These are phyloP conservation scores for Microsporum ferrugineum DNA, from an alignment of 2,329 filamentous ascomycete species.

Conservation along the genomic window DNA sequence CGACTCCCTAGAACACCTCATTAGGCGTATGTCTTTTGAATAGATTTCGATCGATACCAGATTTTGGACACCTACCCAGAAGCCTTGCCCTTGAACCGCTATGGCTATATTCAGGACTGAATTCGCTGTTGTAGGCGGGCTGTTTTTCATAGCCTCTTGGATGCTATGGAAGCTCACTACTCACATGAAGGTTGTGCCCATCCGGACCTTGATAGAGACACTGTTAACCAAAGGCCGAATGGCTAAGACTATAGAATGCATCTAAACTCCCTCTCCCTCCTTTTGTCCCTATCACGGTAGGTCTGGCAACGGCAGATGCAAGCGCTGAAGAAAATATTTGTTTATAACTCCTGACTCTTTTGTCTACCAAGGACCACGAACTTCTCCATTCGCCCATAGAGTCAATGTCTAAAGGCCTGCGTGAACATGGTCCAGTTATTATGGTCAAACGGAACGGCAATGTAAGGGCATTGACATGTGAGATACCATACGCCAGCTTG, in stretches of 20 bases:
- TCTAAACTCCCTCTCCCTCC: not conserved
- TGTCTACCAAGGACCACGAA: not conserved
- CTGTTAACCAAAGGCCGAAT: not conserved
- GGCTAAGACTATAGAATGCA: not conserved
- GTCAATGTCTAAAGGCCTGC: not conserved
- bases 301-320: not conserved
- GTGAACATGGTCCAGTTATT: not conserved
- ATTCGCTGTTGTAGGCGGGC: not conserved
- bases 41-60: no score
- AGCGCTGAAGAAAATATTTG: not conserved
- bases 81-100: not conserved
- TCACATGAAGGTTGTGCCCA: not conserved
- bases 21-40: no score
- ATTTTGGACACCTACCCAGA: no score
- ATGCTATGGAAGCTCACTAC: not conserved
- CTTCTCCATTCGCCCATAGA: not conserved
- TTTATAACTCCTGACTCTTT: not conserved
- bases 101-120: not conserved
- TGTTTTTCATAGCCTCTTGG: not conserved
- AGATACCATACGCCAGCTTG: not conserved
- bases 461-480: not conserved
- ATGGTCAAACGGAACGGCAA: not conserved
- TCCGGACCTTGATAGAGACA: not conserved
- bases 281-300: not conserved
- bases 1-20: no score